Base-by-base conservation (phyloP, 345 rosid genomes). In the Mercurialis annua region DNA sequence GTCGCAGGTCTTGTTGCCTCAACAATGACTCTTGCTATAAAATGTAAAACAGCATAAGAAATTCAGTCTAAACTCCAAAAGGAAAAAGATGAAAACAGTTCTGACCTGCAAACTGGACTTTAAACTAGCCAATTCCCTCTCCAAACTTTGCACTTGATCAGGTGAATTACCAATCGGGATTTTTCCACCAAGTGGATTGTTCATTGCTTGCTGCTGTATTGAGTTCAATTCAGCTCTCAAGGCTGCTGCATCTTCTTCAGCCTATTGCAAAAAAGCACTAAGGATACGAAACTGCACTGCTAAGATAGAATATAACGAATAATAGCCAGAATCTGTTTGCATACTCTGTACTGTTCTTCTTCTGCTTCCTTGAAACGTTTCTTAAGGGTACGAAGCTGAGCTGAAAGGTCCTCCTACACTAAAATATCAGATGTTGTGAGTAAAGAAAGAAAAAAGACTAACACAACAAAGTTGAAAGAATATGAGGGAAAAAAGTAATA, bases 161-260 rank as follows among this genome's bases (percentile, higher is more conserved):
- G 76, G 72, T 54, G 86, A 70, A 75, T 31, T 64, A 68, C 83
- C 88, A 70, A 77, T 60, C 34, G 79, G 67, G 33, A 75, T 54
- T 11, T 76, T 83, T 74, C 84, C 97, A 64, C 59, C 75, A 74
- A 78, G 75, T 59, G 83, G 72, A 77, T 80, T 72, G 68, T 50
- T 67, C 78, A 86, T 82, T 34, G 84, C 80, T 80, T 91, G 96
- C 59, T 80, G 95, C 80, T 89, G 99, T 18, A 86, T 74, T 15
- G 80, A 81, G 83, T 91, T 91, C 58, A 94, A 85, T 74, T 94
- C 99, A 23, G 97, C 92, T 84, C 99, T 89, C 77, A 94, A 79
- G 65, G 98, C 78, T 65, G 98, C 96, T 27, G 98, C 88, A 83
- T 94, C 99, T 86, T 91, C 98, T 87, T 94, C 99, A 8, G 99